Evolutionary conservation across 495 filamentous ascomycete genomes (phyloP).

Genomic region (Neurospora cerealis): DNA sequence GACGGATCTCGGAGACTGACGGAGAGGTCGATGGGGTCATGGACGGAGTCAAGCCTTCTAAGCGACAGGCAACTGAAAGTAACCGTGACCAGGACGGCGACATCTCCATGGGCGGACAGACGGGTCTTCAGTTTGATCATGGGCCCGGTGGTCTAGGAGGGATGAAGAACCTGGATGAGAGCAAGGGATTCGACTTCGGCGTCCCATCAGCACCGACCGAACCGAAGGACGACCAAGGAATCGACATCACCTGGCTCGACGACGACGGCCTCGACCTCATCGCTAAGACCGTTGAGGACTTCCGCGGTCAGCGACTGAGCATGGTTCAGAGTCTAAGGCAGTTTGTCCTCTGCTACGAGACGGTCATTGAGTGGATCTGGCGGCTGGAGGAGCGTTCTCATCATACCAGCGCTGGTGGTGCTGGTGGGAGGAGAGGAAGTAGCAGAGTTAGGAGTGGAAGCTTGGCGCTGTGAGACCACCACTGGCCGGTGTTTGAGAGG

Average conservation of each 20-base stretch:
- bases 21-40: not conserved
- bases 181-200: not conserved
- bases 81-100: slow-evolving; percentile 31
- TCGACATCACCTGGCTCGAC: slow-evolving; percentile 32
- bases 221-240: slow-evolving; percentile 1
- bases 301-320: slow-evolving; percentile 76
- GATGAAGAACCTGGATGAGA: not conserved
- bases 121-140: not conserved
- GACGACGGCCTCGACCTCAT: slow-evolving; percentile 65
- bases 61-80: not conserved
- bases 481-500: not conserved
- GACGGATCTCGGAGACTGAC: slow-evolving; percentile 1
- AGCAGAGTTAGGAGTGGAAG: slow-evolving; percentile 19
- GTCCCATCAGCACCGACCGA: not conserved
- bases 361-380: slow-evolving; percentile 76
- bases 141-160: not conserved
- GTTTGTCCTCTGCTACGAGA: slow-evolving; percentile 95
- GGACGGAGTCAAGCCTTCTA: not conserved
- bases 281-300: slow-evolving; percentile 77
- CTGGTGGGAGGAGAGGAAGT: not conserved
- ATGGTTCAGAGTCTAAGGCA: slow-evolving; percentile 97
- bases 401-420: not conserved
- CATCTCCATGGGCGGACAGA: slow-evolving; percentile 24
- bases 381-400: slow-evolving; percentile 25
- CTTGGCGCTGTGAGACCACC: slow-evolving; percentile 7